phyloP scores from a whole-genome alignment of 1,139 yeast species.

The Blastobotrys serpentis region DNA sequence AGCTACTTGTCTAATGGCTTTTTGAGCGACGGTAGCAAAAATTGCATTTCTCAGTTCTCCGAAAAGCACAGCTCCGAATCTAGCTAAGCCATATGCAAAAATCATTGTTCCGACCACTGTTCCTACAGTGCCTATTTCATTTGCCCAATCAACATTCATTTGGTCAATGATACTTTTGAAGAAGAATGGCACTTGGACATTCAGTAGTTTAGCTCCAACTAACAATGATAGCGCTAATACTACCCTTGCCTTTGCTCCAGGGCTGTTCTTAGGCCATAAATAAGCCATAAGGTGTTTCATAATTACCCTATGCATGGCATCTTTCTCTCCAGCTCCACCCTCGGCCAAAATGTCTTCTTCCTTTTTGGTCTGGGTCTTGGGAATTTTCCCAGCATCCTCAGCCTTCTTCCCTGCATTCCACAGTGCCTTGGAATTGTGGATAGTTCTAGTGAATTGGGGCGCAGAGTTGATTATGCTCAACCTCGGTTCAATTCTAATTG shows the following conservation, averaged over 20 bases:
- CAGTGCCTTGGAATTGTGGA: background rate
- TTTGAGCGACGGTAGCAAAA: constrained; percentile 93
- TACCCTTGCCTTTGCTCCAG: constrained; percentile 72
- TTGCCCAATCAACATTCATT: constrained; percentile 92
- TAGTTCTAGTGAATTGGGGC: background rate
- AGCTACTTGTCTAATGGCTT: constrained; percentile 90
- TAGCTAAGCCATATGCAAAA: constrained; percentile 86
- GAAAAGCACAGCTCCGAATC: constrained; percentile 91
- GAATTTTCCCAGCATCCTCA: background rate
- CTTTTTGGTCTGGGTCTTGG: background rate
- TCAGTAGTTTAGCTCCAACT: constrained; percentile 76
- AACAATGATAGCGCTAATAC: constrained; percentile 68
- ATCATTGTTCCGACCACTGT: constrained; percentile 70
- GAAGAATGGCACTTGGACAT: constrained; percentile 94
- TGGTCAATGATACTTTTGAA: constrained; percentile 86
- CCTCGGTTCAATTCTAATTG: background rate
- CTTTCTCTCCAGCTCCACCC: constrained; percentile 15
- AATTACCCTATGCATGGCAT: constrained; percentile 31
- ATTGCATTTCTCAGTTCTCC: constrained; percentile 95
- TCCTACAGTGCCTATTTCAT: constrained; percentile 52
- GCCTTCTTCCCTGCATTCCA: background rate
- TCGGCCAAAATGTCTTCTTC: background rate
- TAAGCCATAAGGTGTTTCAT: constrained; percentile 54
- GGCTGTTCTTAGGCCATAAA: constrained; percentile 82
- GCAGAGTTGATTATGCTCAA: background rate